Evolutionary conservation across 129 eudicot species (phyloP), one percentile per base, ranked within the genome.

Genomic region (Centella asiatica): DNA sequence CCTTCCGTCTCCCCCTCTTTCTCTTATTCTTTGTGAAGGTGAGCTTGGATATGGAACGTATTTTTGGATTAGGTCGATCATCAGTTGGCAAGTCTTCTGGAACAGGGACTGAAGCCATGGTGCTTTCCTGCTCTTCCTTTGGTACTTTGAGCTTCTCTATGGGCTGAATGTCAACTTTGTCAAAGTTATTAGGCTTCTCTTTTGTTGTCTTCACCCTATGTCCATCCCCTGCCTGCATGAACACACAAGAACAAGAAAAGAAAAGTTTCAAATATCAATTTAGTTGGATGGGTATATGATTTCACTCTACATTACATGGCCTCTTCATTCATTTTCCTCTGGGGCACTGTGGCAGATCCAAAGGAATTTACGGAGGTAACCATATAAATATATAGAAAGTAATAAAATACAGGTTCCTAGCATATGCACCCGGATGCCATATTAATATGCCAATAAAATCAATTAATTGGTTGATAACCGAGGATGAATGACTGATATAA

Each of bases 161-260:
- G n/a, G 57, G 57, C 32, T 62, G 78, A 71, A 77, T 80, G 70
- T 60, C 58, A 15, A 69, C 82, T 19, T 47, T 74, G 11, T 71
- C 78, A 8, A 66, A 32, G 71, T 72, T 72, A 14, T 74, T 59
- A 62, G 67, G 75, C 65, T 64, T 69, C 71, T 86, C 78, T 70
- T 78, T 73, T 32, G 78, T 71, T 39, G 73, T 79, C 44, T 75
- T 79, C 33, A 80, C 75, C 69, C 77, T 56, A 13, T 53, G 36
- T 22, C 70, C 83, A 57, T 81, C 84, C 60, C 53, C 77, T 25
- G 69, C 61, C 97, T 90, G 69, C 71, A 62, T 49, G 31, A 57
- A 25, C 44, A 39, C n/a, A n/a, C n/a, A n/a, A n/a, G n/a, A n/a
- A n/a, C n/a, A n/a, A n/a, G n/a, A n/a, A n/a, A n/a, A n/a, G n/a